Percentiles rank a stretch among this genome's conserved stretches.
These are phyloP conservation scores for Teratosphaeria nubilosa DNA, from an alignment of 2,329 filamentous ascomycete species.

Conservation along the genomic window DNA sequence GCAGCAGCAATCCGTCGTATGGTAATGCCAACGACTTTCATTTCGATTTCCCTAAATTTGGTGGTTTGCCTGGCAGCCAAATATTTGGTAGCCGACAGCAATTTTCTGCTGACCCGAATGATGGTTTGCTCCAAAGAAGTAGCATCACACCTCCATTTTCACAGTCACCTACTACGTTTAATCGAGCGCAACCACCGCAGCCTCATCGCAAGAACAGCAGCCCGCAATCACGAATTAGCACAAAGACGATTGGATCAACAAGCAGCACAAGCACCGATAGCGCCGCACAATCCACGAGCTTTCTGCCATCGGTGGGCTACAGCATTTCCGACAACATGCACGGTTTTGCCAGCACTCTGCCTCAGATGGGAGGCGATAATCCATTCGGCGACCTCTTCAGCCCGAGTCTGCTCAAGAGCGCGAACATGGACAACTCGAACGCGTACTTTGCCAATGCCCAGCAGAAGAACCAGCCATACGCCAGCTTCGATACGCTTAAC, in stretches of 20 bases:
- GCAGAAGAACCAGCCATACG: slow-evolving; percentile 9
- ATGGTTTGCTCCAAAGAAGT: slow-evolving; percentile 27
- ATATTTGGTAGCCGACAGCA: slow-evolving; percentile 30
- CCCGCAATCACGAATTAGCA: slow-evolving; percentile 24
- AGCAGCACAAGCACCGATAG: slow-evolving; percentile 16
- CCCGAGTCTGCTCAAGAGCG: slow-evolving; percentile 42
- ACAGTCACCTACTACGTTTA: slow-evolving; percentile 10
- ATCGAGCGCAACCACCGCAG: background rate
- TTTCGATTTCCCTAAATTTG: slow-evolving; percentile 94
- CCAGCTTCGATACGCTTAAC: slow-evolving; percentile 20
- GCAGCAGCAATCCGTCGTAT: slow-evolving; percentile 15
- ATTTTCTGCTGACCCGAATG: slow-evolving; percentile 22
- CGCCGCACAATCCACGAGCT: slow-evolving; percentile 7
- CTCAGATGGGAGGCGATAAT: slow-evolving; percentile 23
- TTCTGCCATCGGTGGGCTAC: slow-evolving; percentile 18
- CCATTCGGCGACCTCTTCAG: slow-evolving; percentile 51
- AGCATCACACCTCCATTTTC: slow-evolving; percentile 17
- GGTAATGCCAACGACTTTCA: slow-evolving; percentile 55
- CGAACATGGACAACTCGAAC: slow-evolving; percentile 25
- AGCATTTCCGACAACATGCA: slow-evolving; percentile 26
- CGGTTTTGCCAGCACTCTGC: slow-evolving; percentile 24
- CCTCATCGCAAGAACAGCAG: slow-evolving; percentile 14
- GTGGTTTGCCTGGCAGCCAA: slow-evolving; percentile 52
- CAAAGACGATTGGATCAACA: slow-evolving; percentile 7
- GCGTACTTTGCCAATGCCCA: slow-evolving; percentile 17